Conservation (phyloP, 2,329 filamentous ascomycete genomes). For the Sclerotinia spermophila region DNA sequence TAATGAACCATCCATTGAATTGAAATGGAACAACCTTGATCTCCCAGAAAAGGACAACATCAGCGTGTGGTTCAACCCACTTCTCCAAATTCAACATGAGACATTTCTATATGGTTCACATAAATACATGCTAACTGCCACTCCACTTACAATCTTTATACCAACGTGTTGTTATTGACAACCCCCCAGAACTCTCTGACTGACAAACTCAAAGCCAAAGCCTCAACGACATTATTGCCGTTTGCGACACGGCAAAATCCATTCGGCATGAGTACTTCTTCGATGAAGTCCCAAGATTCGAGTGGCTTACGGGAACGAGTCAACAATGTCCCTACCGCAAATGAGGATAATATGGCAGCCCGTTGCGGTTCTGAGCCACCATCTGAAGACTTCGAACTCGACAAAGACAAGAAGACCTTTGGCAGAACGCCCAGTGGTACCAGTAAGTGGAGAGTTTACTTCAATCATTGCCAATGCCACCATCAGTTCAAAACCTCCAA, state of each 20-base stretch:
- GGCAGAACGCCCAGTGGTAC: constrained; percentile 87
- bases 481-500: neutral
- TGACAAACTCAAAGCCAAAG: neutral
- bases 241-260: constrained; percentile 16
- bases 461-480: neutral
- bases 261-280: constrained; percentile 23
- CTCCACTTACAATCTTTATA: neutral
- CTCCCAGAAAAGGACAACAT: constrained; percentile 6
- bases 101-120: neutral
- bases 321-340: constrained; percentile 3
- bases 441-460: constrained; percentile 54
- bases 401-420: constrained; percentile 71
- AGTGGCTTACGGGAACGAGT: constrained; percentile 33
- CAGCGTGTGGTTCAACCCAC: constrained; percentile 11
- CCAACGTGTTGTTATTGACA: neutral
- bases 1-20: neutral
- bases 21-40: neutral
- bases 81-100: neutral
- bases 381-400: constrained; percentile 33
- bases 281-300: neutral
- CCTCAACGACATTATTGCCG: constrained; percentile 13
- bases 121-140: constrained; percentile 1
- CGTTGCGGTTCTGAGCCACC: constrained; percentile 22
- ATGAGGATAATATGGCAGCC: constrained; percentile 10
- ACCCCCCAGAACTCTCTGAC: neutral